These are phyloP conservation scores for Ramalina intermedia DNA, from an alignment of 495 filamentous ascomycete genomes.

Conservation along the genomic window DNA sequence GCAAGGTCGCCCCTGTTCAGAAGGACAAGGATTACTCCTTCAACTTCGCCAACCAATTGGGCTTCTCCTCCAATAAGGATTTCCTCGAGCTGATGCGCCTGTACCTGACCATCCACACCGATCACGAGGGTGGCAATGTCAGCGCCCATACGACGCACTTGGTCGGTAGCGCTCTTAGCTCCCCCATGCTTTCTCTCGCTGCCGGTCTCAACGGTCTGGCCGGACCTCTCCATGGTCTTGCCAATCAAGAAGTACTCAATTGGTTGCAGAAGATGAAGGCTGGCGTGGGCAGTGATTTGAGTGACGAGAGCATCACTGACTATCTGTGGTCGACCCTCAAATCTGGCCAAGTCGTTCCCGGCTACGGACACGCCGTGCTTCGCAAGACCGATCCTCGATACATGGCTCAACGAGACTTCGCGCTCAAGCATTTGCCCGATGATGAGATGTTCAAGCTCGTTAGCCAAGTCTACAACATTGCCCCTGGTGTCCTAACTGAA, in stretches of 20 bases:
- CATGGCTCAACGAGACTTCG: constrained; percentile 92
- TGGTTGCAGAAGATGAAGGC: constrained; percentile 99
- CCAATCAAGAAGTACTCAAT: constrained; percentile 97
- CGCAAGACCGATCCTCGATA: constrained; percentile 99
- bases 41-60: constrained; percentile 98
- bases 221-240: constrained; percentile 94
- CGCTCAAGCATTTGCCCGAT: constrained; percentile 77
- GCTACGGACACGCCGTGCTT: constrained; percentile 96
- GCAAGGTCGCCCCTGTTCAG: constrained; percentile 88
- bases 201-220: constrained; percentile 96
- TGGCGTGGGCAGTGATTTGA: constrained; percentile 79
- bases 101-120: constrained; percentile 98
- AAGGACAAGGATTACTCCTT: constrained; percentile 97
- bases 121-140: constrained; percentile 98
- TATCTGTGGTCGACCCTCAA: constrained; percentile 98
- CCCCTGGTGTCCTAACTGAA: constrained; percentile 91
- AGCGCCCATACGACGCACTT: constrained; percentile 96
- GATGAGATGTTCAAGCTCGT: constrained; percentile 99
- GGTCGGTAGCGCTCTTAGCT: constrained; percentile 92
- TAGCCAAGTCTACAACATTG: constrained; percentile 99
- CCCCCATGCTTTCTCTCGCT: constrained; percentile 87
- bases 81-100: constrained; percentile 96
- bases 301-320: constrained; percentile 87
- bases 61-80: constrained; percentile 87
- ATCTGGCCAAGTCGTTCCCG: constrained; percentile 85